These are phyloP conservation scores for Saitozyma sp. DNA, from an alignment of 768 basidiomycete species.

Conservation along the genomic window DNA sequence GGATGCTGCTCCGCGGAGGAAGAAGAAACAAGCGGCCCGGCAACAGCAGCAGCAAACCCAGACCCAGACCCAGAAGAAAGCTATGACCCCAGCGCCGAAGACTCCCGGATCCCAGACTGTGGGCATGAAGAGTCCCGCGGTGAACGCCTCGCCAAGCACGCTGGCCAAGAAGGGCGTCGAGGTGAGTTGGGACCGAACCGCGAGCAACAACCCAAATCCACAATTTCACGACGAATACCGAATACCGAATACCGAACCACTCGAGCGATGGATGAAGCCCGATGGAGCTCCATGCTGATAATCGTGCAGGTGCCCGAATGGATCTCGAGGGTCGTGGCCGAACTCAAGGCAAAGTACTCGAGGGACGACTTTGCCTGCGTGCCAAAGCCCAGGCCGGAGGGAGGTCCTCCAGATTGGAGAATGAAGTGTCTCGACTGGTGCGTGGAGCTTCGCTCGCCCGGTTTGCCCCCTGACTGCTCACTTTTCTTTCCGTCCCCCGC, in stretches of 20 bases:
- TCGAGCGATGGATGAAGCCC: too few species aligned
- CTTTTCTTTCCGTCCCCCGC: too few species aligned
- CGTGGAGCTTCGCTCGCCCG: constrained; percentile 16
- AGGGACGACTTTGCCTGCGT: constrained; percentile 81
- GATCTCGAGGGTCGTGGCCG: constrained; percentile 67
- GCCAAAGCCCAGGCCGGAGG: constrained; percentile 59
- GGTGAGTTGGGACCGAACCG: too few species aligned
- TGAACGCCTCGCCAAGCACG: too few species aligned
- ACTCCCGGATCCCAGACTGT: not conserved
- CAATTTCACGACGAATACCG: too few species aligned
- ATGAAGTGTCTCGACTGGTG: constrained; percentile 96
- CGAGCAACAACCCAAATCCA: too few species aligned
- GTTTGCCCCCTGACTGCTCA: not conserved
- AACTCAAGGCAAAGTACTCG: constrained; percentile 70
- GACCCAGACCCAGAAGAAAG: not conserved
- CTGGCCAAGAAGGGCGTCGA: too few species aligned
- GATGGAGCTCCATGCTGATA: too few species aligned
- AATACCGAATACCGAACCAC: too few species aligned
- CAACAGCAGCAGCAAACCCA: constrained; percentile 3
- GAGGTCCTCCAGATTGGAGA: constrained; percentile 71
- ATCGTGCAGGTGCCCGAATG: constrained; percentile 64
- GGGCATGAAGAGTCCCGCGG: too few species aligned
- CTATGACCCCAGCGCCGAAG: not conserved
- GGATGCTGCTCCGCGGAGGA: constrained; percentile 13
- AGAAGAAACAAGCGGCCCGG: not conserved